Base-by-base conservation (phyloP, 495 filamentous ascomycete genomes). In the Aspergillus steynii region DNA sequence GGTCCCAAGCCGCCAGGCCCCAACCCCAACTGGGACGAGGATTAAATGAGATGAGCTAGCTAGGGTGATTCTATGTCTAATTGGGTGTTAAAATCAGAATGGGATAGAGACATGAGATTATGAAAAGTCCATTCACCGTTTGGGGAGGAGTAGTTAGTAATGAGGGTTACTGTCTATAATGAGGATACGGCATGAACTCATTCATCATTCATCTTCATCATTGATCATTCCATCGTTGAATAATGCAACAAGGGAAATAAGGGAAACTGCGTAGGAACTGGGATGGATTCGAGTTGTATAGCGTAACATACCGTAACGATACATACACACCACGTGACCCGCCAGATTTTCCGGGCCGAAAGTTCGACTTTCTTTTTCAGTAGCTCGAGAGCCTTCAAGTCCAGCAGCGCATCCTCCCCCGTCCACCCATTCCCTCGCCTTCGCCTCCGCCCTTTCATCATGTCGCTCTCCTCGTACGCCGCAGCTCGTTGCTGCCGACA, bases 1-100 rank as follows among this genome's bases (percentile, higher is more conserved):
- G 96, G 96, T 42, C 96, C 96, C 32, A 99, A 99, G 81, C 92
- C 92, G 32, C 95, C 96, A 12, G 92, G 90, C 20, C 93, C 91
- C 51, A 97, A 96, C 81, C 85, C 92, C 61, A 95, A 96, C 83
- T 99, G 96, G 96, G 96, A 99, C 78, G 92, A 98, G 78, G 94
- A 97, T 78, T 96, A 87, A 72, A 65, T 65, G 57, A 49, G 9
- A 31, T 28, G 46, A 42, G 25, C n/a, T 15, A 34, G 27, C 27
- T 55, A 45, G 42, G 26, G 27, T 55, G 46, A 55, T 55, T 47
- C 25, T n/a, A 26, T 14, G 10, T 7, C 25, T 7, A 29, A 50
- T 50, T 27, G 49, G 49, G 20, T 50, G 5, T 50, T 48, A 49
- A 57, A 57, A 57, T 57, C 31, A 56, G 58, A 59, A 59, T 63